These are phyloP conservation scores for Termitomyces sp. DNA, from an alignment of 768 basidiomycete species.

Conservation along the genomic window DNA sequence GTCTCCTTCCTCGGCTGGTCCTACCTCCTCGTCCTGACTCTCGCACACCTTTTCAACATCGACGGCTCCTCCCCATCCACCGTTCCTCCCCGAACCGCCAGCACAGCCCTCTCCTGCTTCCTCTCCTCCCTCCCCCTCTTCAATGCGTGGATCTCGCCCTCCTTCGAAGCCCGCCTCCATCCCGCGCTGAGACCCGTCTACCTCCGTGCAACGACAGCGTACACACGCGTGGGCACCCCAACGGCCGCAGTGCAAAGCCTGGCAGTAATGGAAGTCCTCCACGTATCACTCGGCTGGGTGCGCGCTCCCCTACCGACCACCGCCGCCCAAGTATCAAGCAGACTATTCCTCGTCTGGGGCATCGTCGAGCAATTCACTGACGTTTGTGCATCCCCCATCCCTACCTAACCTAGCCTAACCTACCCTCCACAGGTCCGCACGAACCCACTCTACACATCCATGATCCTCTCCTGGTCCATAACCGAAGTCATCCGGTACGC, in stretches of 20 bases:
- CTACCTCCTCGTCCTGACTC: constrained; percentile 57
- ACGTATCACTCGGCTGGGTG: constrained; percentile 78
- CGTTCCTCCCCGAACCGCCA: constrained; percentile 21
- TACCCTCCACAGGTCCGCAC: constrained; percentile 60
- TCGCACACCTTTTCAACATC: constrained; percentile 46
- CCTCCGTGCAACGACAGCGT: constrained; percentile 53
- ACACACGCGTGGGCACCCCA: constrained; percentile 53
- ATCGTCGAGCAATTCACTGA: constrained; percentile 61
- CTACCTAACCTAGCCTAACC: not conserved
- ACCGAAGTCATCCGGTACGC: constrained; percentile 91
- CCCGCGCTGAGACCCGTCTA: constrained; percentile 39
- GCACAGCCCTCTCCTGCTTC: constrained; percentile 33
- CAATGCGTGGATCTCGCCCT: constrained; percentile 22
- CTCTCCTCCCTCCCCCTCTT: constrained; percentile 33
- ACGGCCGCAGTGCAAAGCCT: constrained; percentile 79
- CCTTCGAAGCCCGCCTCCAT: constrained; percentile 38
- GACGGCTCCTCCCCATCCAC: constrained; percentile 35
- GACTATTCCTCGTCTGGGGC: constrained; percentile 85
- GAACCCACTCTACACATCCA: constrained; percentile 81
- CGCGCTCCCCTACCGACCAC: constrained; percentile 75
- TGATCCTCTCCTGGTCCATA: constrained; percentile 90
- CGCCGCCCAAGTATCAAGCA: constrained; percentile 72
- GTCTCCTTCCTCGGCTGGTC: constrained; percentile 75
- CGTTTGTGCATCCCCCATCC: constrained; percentile 31
- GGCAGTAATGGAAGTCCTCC: constrained; percentile 81